These are phyloP conservation scores for Pyrrhoderma noxium DNA, from an alignment of 1,284 basidiomycete genomes.

Conservation along the genomic window DNA sequence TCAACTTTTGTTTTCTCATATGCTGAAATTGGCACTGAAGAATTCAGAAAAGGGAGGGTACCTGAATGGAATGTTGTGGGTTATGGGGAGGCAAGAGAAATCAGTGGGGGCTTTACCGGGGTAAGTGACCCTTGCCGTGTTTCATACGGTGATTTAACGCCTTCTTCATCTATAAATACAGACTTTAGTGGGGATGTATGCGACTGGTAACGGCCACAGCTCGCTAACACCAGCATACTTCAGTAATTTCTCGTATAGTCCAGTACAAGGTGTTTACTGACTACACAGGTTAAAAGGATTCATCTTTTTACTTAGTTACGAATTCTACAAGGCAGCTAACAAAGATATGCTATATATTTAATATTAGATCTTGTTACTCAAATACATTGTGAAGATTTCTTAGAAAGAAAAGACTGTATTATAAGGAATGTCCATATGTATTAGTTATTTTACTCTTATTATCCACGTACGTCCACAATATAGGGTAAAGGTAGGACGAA, in stretches of 20 bases:
- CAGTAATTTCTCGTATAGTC: conserved; percentile 13
- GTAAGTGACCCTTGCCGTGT: conserved; percentile 13
- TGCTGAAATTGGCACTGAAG: conserved; percentile 1
- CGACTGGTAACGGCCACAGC: conserved; percentile 19
- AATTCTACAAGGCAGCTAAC: too few relatives aligned
- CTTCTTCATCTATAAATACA: not conserved
- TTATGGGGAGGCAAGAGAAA: conserved; percentile 20
- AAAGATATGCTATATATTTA: too few relatives aligned
- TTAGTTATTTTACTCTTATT: too few relatives aligned
- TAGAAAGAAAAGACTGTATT: too few relatives aligned
- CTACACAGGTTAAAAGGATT: too few relatives aligned
- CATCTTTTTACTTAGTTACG: too few relatives aligned
- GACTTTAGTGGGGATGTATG: conserved; percentile 21
- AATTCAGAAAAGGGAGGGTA: too few relatives aligned
- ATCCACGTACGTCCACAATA: too few relatives aligned
- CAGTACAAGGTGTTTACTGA: conserved; percentile 14
- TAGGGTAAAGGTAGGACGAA: too few relatives aligned
- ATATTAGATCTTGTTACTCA: too few relatives aligned
- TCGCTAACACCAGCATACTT: conserved; percentile 19
- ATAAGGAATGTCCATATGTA: too few relatives aligned
- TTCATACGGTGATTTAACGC: not conserved
- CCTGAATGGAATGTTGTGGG: conserved; percentile 17
- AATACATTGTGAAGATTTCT: too few relatives aligned
- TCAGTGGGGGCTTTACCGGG: conserved; percentile 21
- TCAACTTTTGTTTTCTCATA: conserved; percentile 18